Evolutionary conservation across 2,329 filamentous ascomycete genomes (phyloP), one percentile per base, ranked within the genome.

Genomic region (Pseudogymnoascus verrucosus): DNA sequence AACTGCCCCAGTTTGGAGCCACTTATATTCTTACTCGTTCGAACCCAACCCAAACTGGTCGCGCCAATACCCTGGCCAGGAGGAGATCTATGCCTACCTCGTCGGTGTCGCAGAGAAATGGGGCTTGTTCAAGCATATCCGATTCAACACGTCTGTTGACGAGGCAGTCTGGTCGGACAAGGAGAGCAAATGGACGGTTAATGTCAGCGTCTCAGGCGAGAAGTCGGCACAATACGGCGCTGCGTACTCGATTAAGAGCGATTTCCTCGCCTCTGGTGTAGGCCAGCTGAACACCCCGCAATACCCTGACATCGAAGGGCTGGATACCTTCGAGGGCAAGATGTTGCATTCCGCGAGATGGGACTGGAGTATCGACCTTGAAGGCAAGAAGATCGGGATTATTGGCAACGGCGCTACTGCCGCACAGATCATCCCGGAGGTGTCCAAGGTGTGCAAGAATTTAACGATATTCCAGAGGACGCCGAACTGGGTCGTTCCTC

Each of bases 351-450:
- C 79, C 2, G 82, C 83, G 4, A 71, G 82, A n/a, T 86, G 83
- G 82, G 82, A 86, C 65, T 84, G 82, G 81, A 81, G 76, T 47
- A 84, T 83, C 66, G 77, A 80, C 60, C 68, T 84, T n/a, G 71
- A 74, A 31, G 80, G 76, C 7, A 85, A 85, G 74, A 79, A 77
- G 61, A 78, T 86, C 42, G 84, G 79, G 0, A 72, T 87, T n/a
- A 80, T 87, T 39, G 84, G 84, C 2, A 86, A 84, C 69, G 81
- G 82, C 5, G 83, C 83, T 37, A 85, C 83, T 0, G 82, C 82
- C 1, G 79, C 78, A 1, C 84, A 86, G 65, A 84, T 86, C 66
- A 76, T 84, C 31, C 83, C 84, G 1, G 82, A 85, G 62, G 76
- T 85, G 36, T 78, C 79, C 2, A 80, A 81, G 47, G 74, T 78